Evolutionary conservation across 2,329 filamentous ascomycete species (phyloP), one percentile per base, ranked within the genome.

Genomic region (Oidium heveae): DNA sequence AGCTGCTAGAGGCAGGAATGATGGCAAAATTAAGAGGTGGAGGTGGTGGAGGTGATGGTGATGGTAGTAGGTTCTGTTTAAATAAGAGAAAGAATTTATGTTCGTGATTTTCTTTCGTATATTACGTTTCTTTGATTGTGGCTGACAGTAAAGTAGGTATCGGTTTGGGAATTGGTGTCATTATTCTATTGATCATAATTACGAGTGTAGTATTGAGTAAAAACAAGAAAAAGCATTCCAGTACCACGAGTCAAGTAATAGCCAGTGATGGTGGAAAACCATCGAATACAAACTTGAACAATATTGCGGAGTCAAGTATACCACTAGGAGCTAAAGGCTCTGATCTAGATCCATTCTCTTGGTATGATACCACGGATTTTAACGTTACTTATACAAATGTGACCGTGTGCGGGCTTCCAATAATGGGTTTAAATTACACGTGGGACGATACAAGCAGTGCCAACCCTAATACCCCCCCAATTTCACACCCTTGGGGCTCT

Each of bases 351-450:
- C 91, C 91, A 0, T 94, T 86, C 66, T 80, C 81, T 2, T 98
- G 91, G 91, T 82, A 83, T 60, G 83, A 93, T 61, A 95, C 87
- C 0, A 75, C 73, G 0, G 86, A 87, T 63, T 94, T 96, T 71
- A 98, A 98, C 64, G 75, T 89, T 57, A 96, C 89, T 0, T 96
- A 91, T 66, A 96, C 91, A 0, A 77, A 81, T 56, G 75, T 79
- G 53, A 87, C 79, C 16, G 82, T 96, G 0, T 91, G 91, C 20
- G 84, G 82, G 3, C 73, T 98, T 20, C 81, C 86, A 0, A 67
- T 96, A 57, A 96, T 96, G 80, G 91, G 91, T 0, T 74, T 96
- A 22, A 82, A 84, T 64, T 79, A 78, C 0, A 74, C 77, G 0
- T 96, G 86, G 85, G 82, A 95, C 65, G 88, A 98, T 67, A 83